Conservation (phyloP, 2,329 filamentous ascomycete genomes). For the Alternaria longipes region DNA sequence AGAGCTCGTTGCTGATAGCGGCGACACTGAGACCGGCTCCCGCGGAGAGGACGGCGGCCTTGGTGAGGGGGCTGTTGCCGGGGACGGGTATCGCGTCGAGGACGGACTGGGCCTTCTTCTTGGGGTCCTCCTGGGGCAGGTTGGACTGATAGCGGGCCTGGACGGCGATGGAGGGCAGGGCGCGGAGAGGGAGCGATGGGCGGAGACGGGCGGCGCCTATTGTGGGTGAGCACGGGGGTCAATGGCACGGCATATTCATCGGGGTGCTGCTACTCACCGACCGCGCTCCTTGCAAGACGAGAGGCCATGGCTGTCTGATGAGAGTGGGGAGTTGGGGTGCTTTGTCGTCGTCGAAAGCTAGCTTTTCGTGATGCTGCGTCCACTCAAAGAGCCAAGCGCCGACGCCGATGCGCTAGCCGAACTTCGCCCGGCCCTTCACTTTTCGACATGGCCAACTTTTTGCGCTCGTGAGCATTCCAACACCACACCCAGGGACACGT, state of each 20-base stretch:
- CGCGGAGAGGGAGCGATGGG: conserved; percentile 74
- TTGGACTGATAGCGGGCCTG: conserved; percentile 77
- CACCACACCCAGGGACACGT: not conserved
- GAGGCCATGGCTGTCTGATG: conserved; percentile 84
- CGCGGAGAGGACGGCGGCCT: conserved; percentile 96
- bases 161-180: conserved; percentile 77
- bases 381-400: conserved; percentile 28
- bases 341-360: conserved; percentile 35
- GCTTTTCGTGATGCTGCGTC: conserved; percentile 39
- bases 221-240: conserved; percentile 45
- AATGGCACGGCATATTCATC: conserved; percentile 52
- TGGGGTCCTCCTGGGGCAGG: conserved; percentile 86
- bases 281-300: conserved; percentile 92
- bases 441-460: conserved; percentile 28
- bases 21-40: conserved; percentile 89
- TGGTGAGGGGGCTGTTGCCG: conserved; percentile 90
- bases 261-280: conserved; percentile 72
- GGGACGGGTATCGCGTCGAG: conserved; percentile 92
- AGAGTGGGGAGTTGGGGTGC: conserved; percentile 50
- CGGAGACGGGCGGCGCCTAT: conserved; percentile 91
- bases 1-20: conserved; percentile 99
- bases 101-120: conserved; percentile 96
- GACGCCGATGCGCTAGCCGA: conserved; percentile 35
- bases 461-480: conserved; percentile 3
- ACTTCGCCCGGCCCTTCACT: conserved; percentile 32